Evolutionary conservation across 2,329 filamentous ascomycete genomes (phyloP).

Genomic region (Talaromyces verruculosus): DNA sequence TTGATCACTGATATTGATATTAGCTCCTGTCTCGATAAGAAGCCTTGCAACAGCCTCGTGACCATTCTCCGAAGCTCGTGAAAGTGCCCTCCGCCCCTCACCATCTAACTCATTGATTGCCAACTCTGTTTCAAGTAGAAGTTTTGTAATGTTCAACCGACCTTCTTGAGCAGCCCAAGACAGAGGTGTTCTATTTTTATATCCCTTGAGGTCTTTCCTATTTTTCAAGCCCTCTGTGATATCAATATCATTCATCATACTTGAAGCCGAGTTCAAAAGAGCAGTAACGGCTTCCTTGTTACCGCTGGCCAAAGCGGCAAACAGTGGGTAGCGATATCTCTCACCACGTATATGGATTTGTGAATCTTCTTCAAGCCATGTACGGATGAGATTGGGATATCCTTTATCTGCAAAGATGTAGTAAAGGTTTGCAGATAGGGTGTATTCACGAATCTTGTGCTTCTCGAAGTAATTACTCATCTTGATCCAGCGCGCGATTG

Average conservation of each 20-base stretch:
- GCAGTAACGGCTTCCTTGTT: slow-evolving; percentile 4
- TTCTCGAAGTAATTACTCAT: slow-evolving; percentile 37
- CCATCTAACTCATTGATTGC: slow-evolving; percentile 1
- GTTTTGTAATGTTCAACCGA: slow-evolving; percentile 7
- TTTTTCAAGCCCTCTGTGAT: slow-evolving; percentile 1
- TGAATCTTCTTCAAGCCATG: slow-evolving; percentile 24
- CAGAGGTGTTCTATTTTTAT: slow-evolving; percentile 8
- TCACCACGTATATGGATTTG: neutral
- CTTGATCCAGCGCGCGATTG: slow-evolving; percentile 33
- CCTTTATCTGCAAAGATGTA: slow-evolving; percentile 22
- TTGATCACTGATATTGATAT: no score
- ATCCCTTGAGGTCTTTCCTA: neutral
- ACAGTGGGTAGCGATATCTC: slow-evolving; percentile 6
- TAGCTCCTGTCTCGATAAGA: slow-evolving; percentile 4
- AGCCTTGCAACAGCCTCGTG: slow-evolving; percentile 3
- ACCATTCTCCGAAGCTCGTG: neutral
- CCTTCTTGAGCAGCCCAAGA: slow-evolving; percentile 13
- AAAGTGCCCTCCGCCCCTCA: neutral
- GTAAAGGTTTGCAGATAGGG: slow-evolving; percentile 26
- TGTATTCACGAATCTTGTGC: slow-evolving; percentile 31
- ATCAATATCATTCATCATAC: neutral
- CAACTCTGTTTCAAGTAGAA: slow-evolving; percentile 17
- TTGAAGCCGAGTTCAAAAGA: slow-evolving; percentile 3
- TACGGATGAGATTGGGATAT: slow-evolving; percentile 19
- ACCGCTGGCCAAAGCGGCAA: slow-evolving; percentile 13